A percentile compares a stretch with the other conserved stretches of the same genome.
These are phyloP conservation scores for Ulmus americana DNA, from an alignment of 331 rosid genomes.

Conservation along the genomic window DNA sequence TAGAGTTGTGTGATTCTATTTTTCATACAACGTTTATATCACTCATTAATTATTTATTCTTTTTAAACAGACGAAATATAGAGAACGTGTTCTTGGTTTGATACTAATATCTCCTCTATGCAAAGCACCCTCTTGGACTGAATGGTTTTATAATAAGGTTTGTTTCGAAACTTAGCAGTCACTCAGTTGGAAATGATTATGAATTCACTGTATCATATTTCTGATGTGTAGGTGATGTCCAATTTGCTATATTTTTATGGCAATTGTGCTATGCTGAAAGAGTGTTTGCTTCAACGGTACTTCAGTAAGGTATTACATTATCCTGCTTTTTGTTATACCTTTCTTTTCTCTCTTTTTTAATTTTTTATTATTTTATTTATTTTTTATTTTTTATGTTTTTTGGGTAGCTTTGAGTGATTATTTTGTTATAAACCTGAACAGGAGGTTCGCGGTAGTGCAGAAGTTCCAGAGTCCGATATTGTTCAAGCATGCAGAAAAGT, in stretches of 20 bases:
- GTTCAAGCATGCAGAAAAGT: conserved; percentile 92
- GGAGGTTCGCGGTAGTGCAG: conserved; percentile 79
- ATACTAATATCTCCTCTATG: conserved; percentile 89
- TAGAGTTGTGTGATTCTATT: neutral
- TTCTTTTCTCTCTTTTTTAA: neutral
- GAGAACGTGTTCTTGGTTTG: conserved; percentile 87
- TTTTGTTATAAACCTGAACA: conserved; percentile 24
- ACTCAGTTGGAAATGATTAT: conserved; percentile 8
- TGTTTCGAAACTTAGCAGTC: conserved; percentile 9
- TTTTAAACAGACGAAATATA: conserved; percentile 60
- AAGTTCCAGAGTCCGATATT: conserved; percentile 81
- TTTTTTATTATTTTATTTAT: too few relatives aligned
- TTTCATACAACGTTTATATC: neutral
- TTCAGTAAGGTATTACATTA: conserved; percentile 73
- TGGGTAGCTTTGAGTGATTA: conserved; percentile 10
- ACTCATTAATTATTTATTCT: conserved; percentile 9
- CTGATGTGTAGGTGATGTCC: conserved; percentile 55
- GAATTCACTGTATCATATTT: conserved; percentile 17
- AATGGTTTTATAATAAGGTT: conserved; percentile 92
- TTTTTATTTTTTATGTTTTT: conserved; percentile 6
- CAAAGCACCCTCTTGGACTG: conserved; percentile 87
- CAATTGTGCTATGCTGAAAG: conserved; percentile 73
- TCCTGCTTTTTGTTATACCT: neutral
- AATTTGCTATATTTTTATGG: conserved; percentile 80
- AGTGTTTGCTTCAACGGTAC: conserved; percentile 79